A percentile compares a stretch with the other conserved stretches of the same genome.
These are phyloP conservation scores for Batrachochytrium dendrobatidis DNA, from an alignment of 371 early-diverging fungal genomes.

Conservation along the genomic window DNA sequence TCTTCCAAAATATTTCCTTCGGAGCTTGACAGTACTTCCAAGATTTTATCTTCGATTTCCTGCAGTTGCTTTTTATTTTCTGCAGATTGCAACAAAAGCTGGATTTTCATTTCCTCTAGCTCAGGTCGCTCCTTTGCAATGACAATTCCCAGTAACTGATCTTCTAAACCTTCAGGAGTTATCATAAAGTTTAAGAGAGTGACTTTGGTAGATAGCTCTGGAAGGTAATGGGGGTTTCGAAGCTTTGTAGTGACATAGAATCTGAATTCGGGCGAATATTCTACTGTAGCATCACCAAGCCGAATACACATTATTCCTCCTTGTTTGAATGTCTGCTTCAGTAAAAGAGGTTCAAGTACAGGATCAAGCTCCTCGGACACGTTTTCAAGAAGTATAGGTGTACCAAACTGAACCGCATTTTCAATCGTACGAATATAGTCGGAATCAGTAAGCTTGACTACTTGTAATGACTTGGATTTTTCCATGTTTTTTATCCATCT, in stretches of 20 bases:
- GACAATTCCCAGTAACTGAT: conserved; percentile 50
- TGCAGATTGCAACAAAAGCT: conserved; percentile 45
- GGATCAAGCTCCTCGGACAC: conserved; percentile 47
- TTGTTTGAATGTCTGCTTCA: conserved; percentile 50
- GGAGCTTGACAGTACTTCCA: conserved; percentile 43
- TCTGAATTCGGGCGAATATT: conserved; percentile 48
- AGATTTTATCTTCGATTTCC: conserved; percentile 48
- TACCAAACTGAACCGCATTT: conserved; percentile 50
- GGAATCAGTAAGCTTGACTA: conserved; percentile 43
- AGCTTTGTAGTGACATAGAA: conserved; percentile 52
- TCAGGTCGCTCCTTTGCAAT: conserved; percentile 52
- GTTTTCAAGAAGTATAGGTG: conserved; percentile 45
- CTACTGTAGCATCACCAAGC: conserved; percentile 46
- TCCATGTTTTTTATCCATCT: conserved; percentile 52
- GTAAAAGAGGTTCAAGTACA: conserved; percentile 44
- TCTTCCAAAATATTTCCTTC: conserved; percentile 51
- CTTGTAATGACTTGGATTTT: conserved; percentile 37
- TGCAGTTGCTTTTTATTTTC: conserved; percentile 47
- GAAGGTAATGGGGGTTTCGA: conserved; percentile 47
- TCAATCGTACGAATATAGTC: conserved; percentile 47
- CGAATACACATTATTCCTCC: conserved; percentile 47
- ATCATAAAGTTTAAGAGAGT: conserved; percentile 52
- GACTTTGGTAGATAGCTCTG: conserved; percentile 48
- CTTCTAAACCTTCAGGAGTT: conserved; percentile 48
- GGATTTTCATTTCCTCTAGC: conserved; percentile 47